Evolutionary conservation across 768 basidiomycete genomes (phyloP), one percentile per base, ranked within the genome.

Genomic region (Fomitopsis pulvina): DNA sequence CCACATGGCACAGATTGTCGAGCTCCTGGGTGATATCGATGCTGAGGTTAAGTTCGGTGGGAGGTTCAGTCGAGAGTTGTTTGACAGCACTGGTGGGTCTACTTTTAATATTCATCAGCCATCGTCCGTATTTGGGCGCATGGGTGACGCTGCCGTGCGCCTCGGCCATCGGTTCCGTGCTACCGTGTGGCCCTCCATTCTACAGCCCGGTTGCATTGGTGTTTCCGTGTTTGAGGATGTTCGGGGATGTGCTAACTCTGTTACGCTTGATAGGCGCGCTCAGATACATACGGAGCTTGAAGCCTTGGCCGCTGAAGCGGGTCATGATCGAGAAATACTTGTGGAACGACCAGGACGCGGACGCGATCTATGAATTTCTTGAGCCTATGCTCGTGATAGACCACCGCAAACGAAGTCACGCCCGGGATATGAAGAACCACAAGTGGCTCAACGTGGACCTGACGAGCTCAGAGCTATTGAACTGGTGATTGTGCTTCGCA

Each of bases 1-100:
- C 64, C 93, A 96, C 59, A 81, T 94, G 78, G 93, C 93, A 29
- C 92, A 94, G 70, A 90, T 95, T 53, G 85, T 94, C 49, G 93
- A 96, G 71, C 73, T 96, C 9, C 69, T 94, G 51, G 92, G 92
- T 28, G 87, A 92, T 67, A 81, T 85, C 53, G 69, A 80, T 12
- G 60, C 82, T 24, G 77, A 81, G 43, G 74, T 85, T 39, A 92
- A 90, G 70, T 81, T 86, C 77, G 83, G 83, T 22, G 92, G 93
- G 27, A 85, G 81, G 60, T 92, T 85, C 64, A 87, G 85, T 56
- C 76, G 84, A 47, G 90, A 95, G 60, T 65, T 95, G 53, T 95
- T 95, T 64, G 90, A 88, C 56, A 76, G 79, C 55, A 68, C 73
- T 55, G 85, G 85, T 78, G 43, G 48, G 75, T 73, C 20, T 41